Percentiles rank a stretch among this genome's conserved stretches.
These are phyloP conservation scores for Chrysopogon serrulatus DNA, from an alignment of 176 grass and related monocot species.

Conservation along the genomic window DNA sequence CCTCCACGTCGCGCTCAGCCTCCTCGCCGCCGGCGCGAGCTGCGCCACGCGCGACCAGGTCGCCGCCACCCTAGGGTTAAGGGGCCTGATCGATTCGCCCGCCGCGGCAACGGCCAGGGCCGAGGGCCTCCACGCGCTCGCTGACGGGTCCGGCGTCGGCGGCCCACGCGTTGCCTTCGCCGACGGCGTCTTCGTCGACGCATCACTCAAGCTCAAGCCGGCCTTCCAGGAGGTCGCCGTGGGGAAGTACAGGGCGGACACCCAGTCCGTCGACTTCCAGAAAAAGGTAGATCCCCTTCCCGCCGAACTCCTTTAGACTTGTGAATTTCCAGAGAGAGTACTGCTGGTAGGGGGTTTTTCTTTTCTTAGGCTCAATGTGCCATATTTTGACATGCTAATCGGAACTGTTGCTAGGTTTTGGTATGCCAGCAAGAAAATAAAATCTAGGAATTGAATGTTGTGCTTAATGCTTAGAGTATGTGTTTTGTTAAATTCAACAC, in stretches of 20 bases:
- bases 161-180: constrained; percentile 58
- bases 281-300: constrained; percentile 33
- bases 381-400: no score
- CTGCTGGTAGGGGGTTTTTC: no score
- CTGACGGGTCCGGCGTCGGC: constrained; percentile 55
- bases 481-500: no score
- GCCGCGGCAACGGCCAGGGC: no score
- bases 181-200: constrained; percentile 61
- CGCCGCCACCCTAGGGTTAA: constrained; percentile 30
- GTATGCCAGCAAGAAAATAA: no score
- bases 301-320: background rate
- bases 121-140: constrained; percentile 44
- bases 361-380: no score
- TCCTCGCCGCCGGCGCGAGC: constrained; percentile 52
- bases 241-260: constrained; percentile 47
- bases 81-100: background rate
- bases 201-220: constrained; percentile 35
- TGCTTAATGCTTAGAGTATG: no score
- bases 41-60: constrained; percentile 63
- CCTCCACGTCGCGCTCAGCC: constrained; percentile 72
- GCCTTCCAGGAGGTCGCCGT: constrained; percentile 35
- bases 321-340: no score
- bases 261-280: constrained; percentile 50
- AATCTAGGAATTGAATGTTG: no score
- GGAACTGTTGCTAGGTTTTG: no score